Conservation (phyloP, 176 grass and related monocot species). For the Eragrostis nindensis region DNA sequence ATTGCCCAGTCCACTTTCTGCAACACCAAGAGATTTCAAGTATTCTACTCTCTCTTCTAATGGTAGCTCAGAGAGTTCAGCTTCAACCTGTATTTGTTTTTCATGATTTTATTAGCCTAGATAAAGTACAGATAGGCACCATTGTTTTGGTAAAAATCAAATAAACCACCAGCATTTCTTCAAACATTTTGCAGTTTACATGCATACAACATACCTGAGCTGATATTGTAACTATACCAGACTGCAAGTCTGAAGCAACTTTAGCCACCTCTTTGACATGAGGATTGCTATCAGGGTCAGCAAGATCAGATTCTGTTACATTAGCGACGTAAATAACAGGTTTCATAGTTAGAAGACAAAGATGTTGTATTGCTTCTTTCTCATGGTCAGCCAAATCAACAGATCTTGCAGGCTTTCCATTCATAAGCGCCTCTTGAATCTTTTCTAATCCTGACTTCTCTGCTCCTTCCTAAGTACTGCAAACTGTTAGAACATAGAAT, state of each 20-base stretch:
- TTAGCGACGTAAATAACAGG: conserved; percentile 98
- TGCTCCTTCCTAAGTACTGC: conserved; percentile 70
- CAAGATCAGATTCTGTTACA: conserved; percentile 92
- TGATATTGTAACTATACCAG: conserved; percentile 93
- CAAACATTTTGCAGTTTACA: not conserved
- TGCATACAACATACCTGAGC: conserved; percentile 76
- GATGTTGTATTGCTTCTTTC: conserved; percentile 85
- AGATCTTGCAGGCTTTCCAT: conserved; percentile 90
- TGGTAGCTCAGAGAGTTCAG: conserved; percentile 88
- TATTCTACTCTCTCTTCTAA: conserved; percentile 93
- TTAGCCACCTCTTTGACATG: conserved; percentile 79
- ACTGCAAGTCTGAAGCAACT: conserved; percentile 80
- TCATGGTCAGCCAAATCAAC: conserved; percentile 84
- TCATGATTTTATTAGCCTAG: conserved; percentile 31
- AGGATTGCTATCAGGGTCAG: conserved; percentile 73
- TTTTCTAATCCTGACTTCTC: conserved; percentile 83
- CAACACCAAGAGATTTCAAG: conserved; percentile 85
- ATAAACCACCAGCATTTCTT: not conserved
- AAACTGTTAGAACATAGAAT: conserved; percentile 38
- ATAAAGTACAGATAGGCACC: not conserved
- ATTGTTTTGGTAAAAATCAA: not conserved
- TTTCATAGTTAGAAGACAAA: conserved; percentile 96
- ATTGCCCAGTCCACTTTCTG: conserved; percentile 92
- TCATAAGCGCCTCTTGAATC: conserved; percentile 71
- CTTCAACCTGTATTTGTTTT: conserved; percentile 70